Conservation (phyloP, 192 early-diverging fungal genomes). For the Piromyces finnis region DNA sequence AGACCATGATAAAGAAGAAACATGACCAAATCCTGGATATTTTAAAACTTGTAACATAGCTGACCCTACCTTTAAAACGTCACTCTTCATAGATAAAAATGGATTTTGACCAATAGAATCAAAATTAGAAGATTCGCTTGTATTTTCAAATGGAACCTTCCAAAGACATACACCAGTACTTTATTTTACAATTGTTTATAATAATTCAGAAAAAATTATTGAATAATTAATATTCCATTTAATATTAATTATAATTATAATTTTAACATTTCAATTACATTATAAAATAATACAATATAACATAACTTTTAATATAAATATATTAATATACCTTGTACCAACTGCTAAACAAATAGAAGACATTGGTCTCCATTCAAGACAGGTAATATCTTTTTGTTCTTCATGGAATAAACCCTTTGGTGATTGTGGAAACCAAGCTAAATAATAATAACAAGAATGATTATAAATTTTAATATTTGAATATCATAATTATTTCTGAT, state of each 20-base stretch:
- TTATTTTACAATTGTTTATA: neutral
- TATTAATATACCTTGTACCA: constrained; percentile 24
- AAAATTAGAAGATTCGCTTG: neutral
- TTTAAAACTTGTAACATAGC: constrained; percentile 19
- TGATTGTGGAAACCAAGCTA: constrained; percentile 15
- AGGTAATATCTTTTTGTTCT: constrained; percentile 18
- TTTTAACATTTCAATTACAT: no score
- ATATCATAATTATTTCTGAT: no score
- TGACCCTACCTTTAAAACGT: constrained; percentile 1
- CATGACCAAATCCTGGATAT: constrained; percentile 10
- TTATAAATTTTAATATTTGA: no score
- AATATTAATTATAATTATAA: no score
- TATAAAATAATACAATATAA: no score
- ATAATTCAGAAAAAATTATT: neutral
- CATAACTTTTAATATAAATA: no score
- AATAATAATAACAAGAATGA: no score
- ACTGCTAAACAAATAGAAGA: constrained; percentile 19
- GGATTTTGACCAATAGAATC: neutral
- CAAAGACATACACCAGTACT: constrained; percentile 31
- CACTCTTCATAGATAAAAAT: neutral
- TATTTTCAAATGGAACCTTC: constrained; percentile 4
- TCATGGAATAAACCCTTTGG: constrained; percentile 7
- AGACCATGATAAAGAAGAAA: constrained; percentile 25
- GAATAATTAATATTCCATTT: no score
- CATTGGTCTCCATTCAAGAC: constrained; percentile 24